These are phyloP conservation scores for Cylindricascospora bacillispora DNA, from an alignment of 1,139 yeast species.

Conservation along the genomic window DNA sequence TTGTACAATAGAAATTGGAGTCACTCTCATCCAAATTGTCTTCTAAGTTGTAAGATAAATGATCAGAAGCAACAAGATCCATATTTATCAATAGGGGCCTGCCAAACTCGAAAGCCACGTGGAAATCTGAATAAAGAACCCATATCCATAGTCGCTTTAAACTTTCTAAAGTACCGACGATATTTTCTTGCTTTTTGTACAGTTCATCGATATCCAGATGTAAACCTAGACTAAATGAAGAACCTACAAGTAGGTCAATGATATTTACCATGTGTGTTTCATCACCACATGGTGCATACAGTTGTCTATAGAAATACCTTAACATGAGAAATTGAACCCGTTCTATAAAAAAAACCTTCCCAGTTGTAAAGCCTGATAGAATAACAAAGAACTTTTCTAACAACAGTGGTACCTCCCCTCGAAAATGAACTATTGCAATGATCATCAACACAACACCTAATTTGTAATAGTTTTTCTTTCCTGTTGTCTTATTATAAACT, in stretches of 20 bases:
- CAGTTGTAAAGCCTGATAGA: conserved; percentile 8
- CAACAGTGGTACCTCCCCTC: conserved; percentile 9
- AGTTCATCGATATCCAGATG: conserved; percentile 19
- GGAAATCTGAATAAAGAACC: conserved; percentile 21
- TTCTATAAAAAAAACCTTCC: conserved; percentile 8
- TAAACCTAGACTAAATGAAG: conserved; percentile 24
- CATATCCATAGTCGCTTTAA: conserved; percentile 23
- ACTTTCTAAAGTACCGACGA: conserved; percentile 12
- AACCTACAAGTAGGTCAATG: conserved; percentile 14
- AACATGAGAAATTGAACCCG: conserved; percentile 8
- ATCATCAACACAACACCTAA: conserved; percentile 19
- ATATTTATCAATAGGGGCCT: conserved; percentile 17
- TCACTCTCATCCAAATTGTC: conserved; percentile 1
- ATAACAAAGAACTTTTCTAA: conserved; percentile 10
- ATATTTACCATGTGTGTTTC: conserved; percentile 14
- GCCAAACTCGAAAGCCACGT: conserved; percentile 21
- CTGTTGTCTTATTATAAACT: conserved; percentile 6
- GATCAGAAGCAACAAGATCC: conserved; percentile 9
- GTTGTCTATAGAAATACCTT: conserved; percentile 10
- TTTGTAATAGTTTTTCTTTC: conserved; percentile 15
- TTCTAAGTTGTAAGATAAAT: not conserved
- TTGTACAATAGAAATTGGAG: conserved; percentile 3
- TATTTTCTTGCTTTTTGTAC: conserved; percentile 12
- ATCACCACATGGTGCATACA: conserved; percentile 19
- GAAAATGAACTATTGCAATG: conserved; percentile 10